Evolutionary conservation across 495 filamentous ascomycete genomes (phyloP).

Genomic region (Trichoderma erinaceum): DNA sequence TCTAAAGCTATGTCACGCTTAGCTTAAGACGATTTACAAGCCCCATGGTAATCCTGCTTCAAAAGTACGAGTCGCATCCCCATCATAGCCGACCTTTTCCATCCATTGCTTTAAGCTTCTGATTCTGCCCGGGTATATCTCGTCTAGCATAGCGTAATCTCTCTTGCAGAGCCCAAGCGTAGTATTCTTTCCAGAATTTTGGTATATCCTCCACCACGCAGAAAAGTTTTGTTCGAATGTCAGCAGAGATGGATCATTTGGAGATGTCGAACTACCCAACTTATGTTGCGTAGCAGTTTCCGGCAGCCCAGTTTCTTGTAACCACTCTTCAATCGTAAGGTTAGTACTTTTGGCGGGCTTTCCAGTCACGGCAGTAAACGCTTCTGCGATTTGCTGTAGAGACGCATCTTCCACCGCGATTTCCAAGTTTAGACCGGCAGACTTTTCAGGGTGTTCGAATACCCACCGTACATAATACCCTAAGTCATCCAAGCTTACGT

Average conservation of each 20-base stretch:
- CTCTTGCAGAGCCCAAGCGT: background rate
- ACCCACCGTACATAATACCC: background rate
- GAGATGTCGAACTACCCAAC: background rate
- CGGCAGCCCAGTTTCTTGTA: background rate
- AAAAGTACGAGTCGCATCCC: background rate
- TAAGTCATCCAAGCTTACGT: background rate
- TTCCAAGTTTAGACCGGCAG: background rate
- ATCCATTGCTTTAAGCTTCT: background rate
- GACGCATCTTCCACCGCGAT: background rate
- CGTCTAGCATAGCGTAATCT: background rate
- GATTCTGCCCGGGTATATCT: background rate
- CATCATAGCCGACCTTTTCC: background rate
- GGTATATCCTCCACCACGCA: background rate
- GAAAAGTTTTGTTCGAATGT: background rate
- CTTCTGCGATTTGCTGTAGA: background rate
- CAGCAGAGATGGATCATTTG: background rate
- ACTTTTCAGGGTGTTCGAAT: background rate
- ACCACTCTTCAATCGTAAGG: background rate
- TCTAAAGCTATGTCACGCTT: no score
- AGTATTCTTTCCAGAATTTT: background rate
- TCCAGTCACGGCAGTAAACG: background rate
- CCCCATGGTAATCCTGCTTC: background rate
- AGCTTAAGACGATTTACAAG: background rate
- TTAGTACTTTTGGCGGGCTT: background rate
- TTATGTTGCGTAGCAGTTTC: background rate